Conservation (phyloP, 2,329 filamentous ascomycete genomes). For the Curvularia hawaiiensis region DNA sequence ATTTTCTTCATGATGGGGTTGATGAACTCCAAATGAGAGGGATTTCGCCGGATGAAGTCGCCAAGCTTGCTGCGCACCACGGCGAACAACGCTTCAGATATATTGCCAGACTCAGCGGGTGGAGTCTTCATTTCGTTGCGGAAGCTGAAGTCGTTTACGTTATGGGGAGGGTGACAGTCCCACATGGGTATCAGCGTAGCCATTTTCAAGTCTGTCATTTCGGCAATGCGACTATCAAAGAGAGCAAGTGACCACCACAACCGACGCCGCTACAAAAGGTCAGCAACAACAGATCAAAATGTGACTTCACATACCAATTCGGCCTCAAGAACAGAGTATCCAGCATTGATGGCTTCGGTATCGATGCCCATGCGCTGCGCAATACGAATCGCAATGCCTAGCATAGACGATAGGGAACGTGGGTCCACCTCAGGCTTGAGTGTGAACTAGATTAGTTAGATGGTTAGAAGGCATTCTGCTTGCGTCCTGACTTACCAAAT, state of each 20-base stretch:
- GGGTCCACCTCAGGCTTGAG: conserved; percentile 56
- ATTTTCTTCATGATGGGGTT: conserved; percentile 51
- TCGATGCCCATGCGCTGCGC: conserved; percentile 66
- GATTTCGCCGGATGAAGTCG: conserved; percentile 47
- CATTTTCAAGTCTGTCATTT: conserved; percentile 60
- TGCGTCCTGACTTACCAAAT: conserved; percentile 52
- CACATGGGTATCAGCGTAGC: conserved; percentile 52
- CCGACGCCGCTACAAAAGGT: conserved; percentile 54
- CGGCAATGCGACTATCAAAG: conserved; percentile 60
- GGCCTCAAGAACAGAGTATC: conserved; percentile 60
- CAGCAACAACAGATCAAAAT: background rate
- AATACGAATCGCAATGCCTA: conserved; percentile 63
- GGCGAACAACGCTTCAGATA: conserved; percentile 59
- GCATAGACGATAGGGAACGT: conserved; percentile 59
- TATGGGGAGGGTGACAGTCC: conserved; percentile 57
- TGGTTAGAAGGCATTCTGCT: background rate
- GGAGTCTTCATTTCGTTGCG: conserved; percentile 48
- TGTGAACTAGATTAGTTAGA: conserved; percentile 49
- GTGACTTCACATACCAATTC: conserved; percentile 50
- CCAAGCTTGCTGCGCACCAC: conserved; percentile 57
- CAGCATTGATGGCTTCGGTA: conserved; percentile 58
- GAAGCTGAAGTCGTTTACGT: conserved; percentile 58
- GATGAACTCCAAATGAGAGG: conserved; percentile 55
- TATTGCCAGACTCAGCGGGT: conserved; percentile 43
- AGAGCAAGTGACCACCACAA: conserved; percentile 67